Evolutionary conservation across 2,329 filamentous ascomycete genomes (phyloP).

Genomic region (Diaporthe ilicicola): DNA sequence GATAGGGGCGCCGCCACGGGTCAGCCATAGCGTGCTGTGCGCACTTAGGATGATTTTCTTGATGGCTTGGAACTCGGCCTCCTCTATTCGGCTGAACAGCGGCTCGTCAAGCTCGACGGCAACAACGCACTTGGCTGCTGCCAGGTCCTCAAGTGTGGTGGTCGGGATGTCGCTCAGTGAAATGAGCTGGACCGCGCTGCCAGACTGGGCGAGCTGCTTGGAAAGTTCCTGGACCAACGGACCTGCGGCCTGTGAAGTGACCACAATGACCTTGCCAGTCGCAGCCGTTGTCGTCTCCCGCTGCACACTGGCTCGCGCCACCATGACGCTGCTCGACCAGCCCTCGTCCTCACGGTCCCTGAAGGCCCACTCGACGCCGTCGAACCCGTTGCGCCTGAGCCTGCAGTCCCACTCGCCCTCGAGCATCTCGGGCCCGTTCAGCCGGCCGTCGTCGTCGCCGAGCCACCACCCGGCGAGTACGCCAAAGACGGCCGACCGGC

Average conservation of each 20-base stretch:
- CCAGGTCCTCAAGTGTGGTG: not conserved
- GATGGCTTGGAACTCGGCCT: slow-evolving; percentile 35
- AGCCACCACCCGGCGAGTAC: slow-evolving; percentile 45
- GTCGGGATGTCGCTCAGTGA: not conserved
- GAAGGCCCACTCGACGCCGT: slow-evolving; percentile 30
- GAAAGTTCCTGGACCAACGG: not conserved
- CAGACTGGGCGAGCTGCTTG: not conserved
- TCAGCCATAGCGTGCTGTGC: slow-evolving; percentile 39
- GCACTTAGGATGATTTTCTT: slow-evolving; percentile 28
- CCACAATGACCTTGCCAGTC: not conserved
- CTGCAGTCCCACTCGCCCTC: slow-evolving; percentile 40
- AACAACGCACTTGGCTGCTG: slow-evolving; percentile 39
- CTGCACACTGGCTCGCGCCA: not conserved
- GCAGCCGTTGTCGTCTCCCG: not conserved
- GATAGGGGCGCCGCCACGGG: slow-evolving; percentile 30
- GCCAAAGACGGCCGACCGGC: slow-evolving; percentile 34
- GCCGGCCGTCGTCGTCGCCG: slow-evolving; percentile 39
- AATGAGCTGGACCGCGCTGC: not conserved
- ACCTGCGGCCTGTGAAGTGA: not conserved
- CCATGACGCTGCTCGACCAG: slow-evolving; percentile 16
- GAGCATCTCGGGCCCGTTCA: slow-evolving; percentile 39
- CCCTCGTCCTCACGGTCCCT: slow-evolving; percentile 20
- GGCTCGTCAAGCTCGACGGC: slow-evolving; percentile 41
- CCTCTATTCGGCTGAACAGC: slow-evolving; percentile 37
- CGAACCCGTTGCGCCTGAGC: slow-evolving; percentile 40